Conservation (phyloP, 352 stramenopile species). For the Phytophthora pistaciae region DNA sequence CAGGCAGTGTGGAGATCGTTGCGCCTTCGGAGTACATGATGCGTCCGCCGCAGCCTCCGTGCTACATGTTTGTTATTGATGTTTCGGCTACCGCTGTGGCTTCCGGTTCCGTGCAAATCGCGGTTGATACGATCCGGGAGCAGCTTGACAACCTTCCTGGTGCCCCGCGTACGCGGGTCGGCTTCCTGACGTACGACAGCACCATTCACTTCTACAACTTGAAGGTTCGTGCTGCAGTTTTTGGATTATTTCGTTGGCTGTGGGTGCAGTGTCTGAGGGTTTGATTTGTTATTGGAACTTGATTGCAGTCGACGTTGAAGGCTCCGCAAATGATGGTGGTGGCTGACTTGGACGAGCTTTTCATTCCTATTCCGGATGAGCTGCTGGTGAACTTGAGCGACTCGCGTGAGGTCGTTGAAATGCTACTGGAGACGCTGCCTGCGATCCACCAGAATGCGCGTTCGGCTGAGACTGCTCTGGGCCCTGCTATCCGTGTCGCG, state of each 20-base stretch:
- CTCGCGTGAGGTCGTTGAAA: conserved; percentile 94
- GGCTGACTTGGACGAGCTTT: conserved; percentile 88
- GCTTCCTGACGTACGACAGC: conserved; percentile 90
- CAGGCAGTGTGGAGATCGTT: conserved; percentile 87
- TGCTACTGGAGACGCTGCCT: conserved; percentile 96
- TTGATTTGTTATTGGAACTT: conserved; percentile 59
- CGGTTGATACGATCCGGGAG: conserved; percentile 80
- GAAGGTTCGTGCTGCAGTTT: conserved; percentile 52
- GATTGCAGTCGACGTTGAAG: conserved; percentile 71
- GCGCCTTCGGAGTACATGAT: conserved; percentile 92
- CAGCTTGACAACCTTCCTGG: conserved; percentile 86
- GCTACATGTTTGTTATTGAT: conserved; percentile 92
- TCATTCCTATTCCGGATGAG: conserved; percentile 95
- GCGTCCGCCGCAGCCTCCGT: conserved; percentile 87
- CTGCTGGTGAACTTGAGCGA: conserved; percentile 98
- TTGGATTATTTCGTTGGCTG: not conserved
- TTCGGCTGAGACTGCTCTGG: conserved; percentile 82
- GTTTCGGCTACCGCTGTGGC: conserved; percentile 81
- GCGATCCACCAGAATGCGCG: conserved; percentile 87
- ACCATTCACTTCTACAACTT: conserved; percentile 92
- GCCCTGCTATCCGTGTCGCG: conserved; percentile 94
- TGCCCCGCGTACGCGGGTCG: conserved; percentile 77
- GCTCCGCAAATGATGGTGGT: conserved; percentile 92
- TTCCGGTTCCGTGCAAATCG: conserved; percentile 76
- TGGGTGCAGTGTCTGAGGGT: conserved; percentile 25